phyloP scores from a whole-genome alignment of 2,329 filamentous ascomycete genomes.

The Tolypocladium paradoxum region DNA sequence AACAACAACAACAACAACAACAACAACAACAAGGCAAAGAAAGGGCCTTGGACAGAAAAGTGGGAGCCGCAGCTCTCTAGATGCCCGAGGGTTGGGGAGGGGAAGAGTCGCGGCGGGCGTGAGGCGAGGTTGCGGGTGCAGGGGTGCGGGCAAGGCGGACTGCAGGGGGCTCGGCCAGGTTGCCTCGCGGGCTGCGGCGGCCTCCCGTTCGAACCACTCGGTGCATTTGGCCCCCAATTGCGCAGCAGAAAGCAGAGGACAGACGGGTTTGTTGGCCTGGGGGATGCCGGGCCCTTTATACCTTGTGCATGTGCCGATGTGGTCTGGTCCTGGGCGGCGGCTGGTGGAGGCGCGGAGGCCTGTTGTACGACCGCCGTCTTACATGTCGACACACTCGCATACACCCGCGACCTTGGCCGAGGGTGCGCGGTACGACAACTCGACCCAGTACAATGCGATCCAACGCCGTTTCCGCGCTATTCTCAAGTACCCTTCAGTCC shows the following conservation, averaged over 20 bases:
- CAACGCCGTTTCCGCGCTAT: background rate
- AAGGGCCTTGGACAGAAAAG: no score
- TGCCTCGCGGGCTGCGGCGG: background rate
- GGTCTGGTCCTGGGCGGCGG: no score
- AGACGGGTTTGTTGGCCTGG: no score
- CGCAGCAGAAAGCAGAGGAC: background rate
- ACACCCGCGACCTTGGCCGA: no score
- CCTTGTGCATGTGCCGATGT: no score
- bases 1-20: background rate
- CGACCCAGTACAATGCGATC: background rate
- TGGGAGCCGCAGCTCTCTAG: no score
- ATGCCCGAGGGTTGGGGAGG: background rate
- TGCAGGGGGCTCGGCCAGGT: background rate
- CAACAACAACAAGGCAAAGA: background rate
- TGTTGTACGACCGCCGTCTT: background rate
- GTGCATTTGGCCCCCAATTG: background rate
- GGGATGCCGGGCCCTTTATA: no score
- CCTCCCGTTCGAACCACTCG: background rate
- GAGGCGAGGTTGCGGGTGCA: no score
- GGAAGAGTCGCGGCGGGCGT: background rate
- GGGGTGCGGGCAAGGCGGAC: background rate
- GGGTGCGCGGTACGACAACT: no score
- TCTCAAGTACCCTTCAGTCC: background rate
- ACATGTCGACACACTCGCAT: no score
- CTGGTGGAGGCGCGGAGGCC: background rate